phyloP scores from a whole-genome alignment of 371 early-diverging fungal species.

The Parasitella parasitica region DNA sequence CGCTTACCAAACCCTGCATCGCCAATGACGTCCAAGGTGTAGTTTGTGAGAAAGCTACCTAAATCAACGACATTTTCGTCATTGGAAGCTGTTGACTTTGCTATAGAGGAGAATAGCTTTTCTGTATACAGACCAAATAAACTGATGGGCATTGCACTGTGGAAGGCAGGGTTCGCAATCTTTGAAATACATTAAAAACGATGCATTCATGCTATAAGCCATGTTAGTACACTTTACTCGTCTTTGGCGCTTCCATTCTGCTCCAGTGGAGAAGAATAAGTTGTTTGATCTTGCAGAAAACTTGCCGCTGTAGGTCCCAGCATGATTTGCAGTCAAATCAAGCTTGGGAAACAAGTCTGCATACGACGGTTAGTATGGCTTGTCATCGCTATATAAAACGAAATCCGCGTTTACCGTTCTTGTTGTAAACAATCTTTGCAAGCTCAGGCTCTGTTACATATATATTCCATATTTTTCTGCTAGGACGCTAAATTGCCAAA shows the following conservation, averaged over 20 bases:
- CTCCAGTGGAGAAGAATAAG: constrained; percentile 19
- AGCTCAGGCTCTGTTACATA: constrained; percentile 1
- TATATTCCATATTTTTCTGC: background rate
- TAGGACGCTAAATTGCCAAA: background rate
- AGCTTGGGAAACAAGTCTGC: constrained; percentile 20
- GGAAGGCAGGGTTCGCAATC: constrained; percentile 42
- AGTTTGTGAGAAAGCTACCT: constrained; percentile 7
- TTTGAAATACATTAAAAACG: background rate
- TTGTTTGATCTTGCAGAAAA: constrained; percentile 28
- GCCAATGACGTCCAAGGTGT: constrained; percentile 34
- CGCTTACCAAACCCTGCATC: constrained; percentile 16
- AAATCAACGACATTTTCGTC: background rate
- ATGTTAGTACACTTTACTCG: too few species aligned
- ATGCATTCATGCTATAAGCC: too few species aligned
- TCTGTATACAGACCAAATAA: constrained; percentile 27
- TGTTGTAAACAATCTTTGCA: background rate
- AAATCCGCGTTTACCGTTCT: background rate
- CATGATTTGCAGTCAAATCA: background rate
- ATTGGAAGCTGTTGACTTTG: background rate
- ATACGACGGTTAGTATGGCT: too few species aligned
- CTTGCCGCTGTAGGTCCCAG: constrained; percentile 13
- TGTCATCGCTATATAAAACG: too few species aligned
- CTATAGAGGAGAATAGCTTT: constrained; percentile 19
- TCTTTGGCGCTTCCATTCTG: constrained; percentile 34
- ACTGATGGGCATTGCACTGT: constrained; percentile 30